Base-by-base conservation (phyloP, 148 eudicot genomes). In the Amaranthus hypochondriacus region DNA sequence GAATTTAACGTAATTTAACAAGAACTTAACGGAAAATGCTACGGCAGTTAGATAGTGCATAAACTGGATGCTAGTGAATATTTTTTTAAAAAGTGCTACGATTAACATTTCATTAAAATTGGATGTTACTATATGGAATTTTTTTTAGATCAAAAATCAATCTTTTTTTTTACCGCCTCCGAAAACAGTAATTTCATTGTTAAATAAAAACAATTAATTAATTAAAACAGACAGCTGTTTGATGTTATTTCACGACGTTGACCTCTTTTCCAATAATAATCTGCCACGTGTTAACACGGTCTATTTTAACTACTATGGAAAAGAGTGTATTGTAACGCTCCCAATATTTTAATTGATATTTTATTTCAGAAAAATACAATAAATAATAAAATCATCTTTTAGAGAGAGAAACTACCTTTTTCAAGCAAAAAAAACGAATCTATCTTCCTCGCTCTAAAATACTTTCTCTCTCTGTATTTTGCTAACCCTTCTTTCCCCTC, bases 361-460 rank as follows among this genome's bases (percentile, higher is more conserved):
- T 28, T 28, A 28, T 28, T 28, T 28, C 39, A 28, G 39, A 28
- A 28, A 28, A 28, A 28, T 48, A 58, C 8, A 9, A 1, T 9
- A 75, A 64, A 77, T 57, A 46, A 18, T 52, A 46, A 48, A 71
- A 62, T 73, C 75, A 77, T 82, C 76, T 78, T 7, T 49, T 48
- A 58, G 72, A 15, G 59, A 70, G 56, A 59, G 42, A 55, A 49
- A 66, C 48, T 71, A 73, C 61, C 80, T 60, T 72, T 82, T 72
- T 62, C 55, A 78, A 74, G 69, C 69, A 61, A 71, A 77, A 74
- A 79, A 81, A 81, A 77, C 83, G 87, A 83, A 58, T 71, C 77
- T 54, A 74, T 75, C 70, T 77, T 68, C 82, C 78, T 82, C 86
- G 73, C 83, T 81, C 84, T n/a, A 59, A 8, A 56, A 44, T 5